Evolutionary conservation across 2,329 filamentous ascomycete species (phyloP).

Genomic region (Exophiala oligosperma): DNA sequence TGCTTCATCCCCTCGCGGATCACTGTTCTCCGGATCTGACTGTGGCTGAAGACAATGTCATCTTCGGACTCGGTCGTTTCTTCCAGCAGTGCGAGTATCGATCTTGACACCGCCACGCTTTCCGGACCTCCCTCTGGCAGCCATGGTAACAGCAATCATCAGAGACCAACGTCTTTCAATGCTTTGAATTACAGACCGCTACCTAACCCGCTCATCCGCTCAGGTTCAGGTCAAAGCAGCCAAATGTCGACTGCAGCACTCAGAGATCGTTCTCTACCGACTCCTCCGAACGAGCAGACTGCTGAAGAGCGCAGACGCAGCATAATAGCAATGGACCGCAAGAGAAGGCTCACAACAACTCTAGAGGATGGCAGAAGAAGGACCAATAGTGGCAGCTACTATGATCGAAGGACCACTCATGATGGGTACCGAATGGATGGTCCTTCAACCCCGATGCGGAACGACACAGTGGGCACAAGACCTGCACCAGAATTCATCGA

Average conservation of each 20-base stretch:
- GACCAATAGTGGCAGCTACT: conserved; percentile 25
- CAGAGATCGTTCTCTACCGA: conserved; percentile 17
- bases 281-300: conserved; percentile 18
- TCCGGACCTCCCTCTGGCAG: neutral
- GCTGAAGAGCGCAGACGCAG: conserved; percentile 24
- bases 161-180: conserved; percentile 1
- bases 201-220: conserved; percentile 5
- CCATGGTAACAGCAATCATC: conserved; percentile 6
- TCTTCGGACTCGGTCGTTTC: conserved; percentile 17
- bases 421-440: conserved; percentile 15
- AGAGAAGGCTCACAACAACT: conserved; percentile 42
- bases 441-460: conserved; percentile 34
- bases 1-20: neutral
- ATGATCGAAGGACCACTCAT: conserved; percentile 20
- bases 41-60: conserved; percentile 13
- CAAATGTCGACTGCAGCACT: conserved; percentile 11
- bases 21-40: neutral
- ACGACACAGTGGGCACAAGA: conserved; percentile 6
- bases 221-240: conserved; percentile 5
- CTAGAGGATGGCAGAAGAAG: conserved; percentile 33
- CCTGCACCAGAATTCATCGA: conserved; percentile 26
- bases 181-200: conserved; percentile 6
- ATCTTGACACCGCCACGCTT: conserved; percentile 6
- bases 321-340: conserved; percentile 37
- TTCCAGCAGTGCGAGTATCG: conserved; percentile 13